Conservation (phyloP, 2,329 filamentous ascomycete genomes). For the Didymella arachidicola region DNA sequence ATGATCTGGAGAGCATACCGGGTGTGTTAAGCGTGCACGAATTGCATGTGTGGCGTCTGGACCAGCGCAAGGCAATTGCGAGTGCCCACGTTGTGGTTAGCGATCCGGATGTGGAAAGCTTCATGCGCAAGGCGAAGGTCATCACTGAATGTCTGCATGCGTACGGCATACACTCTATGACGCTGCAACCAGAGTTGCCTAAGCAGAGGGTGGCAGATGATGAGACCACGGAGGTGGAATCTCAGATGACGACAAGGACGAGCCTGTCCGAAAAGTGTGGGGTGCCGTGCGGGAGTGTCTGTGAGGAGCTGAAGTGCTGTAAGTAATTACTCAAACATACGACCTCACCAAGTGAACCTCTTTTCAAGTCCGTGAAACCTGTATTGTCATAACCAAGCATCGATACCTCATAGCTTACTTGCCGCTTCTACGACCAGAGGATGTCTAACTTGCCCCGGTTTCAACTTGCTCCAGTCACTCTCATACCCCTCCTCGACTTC, state of each 20-base stretch:
- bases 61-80: conserved; percentile 73
- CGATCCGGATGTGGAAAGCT: conserved; percentile 63
- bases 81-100: conserved; percentile 73
- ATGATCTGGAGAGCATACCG: conserved; percentile 73
- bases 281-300: conserved; percentile 61
- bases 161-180: conserved; percentile 76
- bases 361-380: neutral
- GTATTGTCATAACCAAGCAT: neutral
- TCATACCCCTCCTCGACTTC: conserved; percentile 63
- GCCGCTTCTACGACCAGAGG: conserved; percentile 44
- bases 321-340: conserved; percentile 16
- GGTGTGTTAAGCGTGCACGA: conserved; percentile 74
- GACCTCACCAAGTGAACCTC: neutral
- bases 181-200: conserved; percentile 70
- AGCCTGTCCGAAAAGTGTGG: conserved; percentile 55
- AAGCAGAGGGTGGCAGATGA: neutral
- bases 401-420: neutral
- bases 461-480: conserved; percentile 58
- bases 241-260: conserved; percentile 25
- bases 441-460: conserved; percentile 58
- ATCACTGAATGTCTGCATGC: conserved; percentile 74
- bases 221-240: conserved; percentile 9
- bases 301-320: conserved; percentile 61
- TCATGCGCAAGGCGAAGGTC: conserved; percentile 67
- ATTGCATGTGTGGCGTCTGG: conserved; percentile 76